These are phyloP conservation scores for Phytophthora chlamydospora DNA, from an alignment of 352 stramenopile genomes.

Conservation along the genomic window DNA sequence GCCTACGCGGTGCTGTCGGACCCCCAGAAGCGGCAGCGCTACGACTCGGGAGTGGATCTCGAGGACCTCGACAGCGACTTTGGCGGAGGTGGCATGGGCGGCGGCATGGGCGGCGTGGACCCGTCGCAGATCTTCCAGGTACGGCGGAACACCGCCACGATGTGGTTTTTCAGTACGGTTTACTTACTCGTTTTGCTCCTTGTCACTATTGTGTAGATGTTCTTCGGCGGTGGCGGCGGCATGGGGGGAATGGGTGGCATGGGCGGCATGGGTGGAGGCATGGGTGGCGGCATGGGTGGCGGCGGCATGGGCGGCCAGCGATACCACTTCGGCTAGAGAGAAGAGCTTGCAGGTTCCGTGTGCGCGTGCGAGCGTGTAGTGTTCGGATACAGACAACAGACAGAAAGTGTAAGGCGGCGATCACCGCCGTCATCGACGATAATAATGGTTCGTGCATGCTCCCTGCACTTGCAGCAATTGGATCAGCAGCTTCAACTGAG, in stretches of 20 bases:
- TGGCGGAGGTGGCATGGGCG: constrained; percentile 73
- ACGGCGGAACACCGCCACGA: constrained; percentile 1
- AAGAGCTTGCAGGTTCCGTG: constrained; percentile 16
- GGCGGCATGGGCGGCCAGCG: constrained; percentile 60
- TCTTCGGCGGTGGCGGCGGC: constrained; percentile 67
- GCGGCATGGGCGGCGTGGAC: constrained; percentile 82
- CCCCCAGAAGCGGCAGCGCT: constrained; percentile 92
- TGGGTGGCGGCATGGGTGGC: constrained; percentile 10
- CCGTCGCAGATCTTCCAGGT: constrained; percentile 89
- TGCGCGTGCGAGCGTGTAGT: constrained; percentile 30
- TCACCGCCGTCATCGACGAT: constrained; percentile 29
- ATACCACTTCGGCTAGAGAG: constrained; percentile 83
- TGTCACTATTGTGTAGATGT: constrained; percentile 60
- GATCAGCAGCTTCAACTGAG: constrained; percentile 4
- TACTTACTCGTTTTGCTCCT: constrained; percentile 3
- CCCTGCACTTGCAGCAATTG: constrained; percentile 21
- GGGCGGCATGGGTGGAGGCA: constrained; percentile 14
- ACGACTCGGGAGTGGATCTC: constrained; percentile 95
- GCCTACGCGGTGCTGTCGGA: constrained; percentile 97
- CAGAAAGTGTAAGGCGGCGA: constrained; percentile 30
- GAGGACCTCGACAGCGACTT: constrained; percentile 94
- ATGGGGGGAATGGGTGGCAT: constrained; percentile 47
- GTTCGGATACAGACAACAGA: constrained; percentile 34
- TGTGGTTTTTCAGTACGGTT: constrained; percentile 3
- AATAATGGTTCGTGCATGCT: constrained; percentile 38